phyloP scores from a whole-genome alignment of 768 basidiomycete genomes.

The Artomyces pyxidatus region DNA sequence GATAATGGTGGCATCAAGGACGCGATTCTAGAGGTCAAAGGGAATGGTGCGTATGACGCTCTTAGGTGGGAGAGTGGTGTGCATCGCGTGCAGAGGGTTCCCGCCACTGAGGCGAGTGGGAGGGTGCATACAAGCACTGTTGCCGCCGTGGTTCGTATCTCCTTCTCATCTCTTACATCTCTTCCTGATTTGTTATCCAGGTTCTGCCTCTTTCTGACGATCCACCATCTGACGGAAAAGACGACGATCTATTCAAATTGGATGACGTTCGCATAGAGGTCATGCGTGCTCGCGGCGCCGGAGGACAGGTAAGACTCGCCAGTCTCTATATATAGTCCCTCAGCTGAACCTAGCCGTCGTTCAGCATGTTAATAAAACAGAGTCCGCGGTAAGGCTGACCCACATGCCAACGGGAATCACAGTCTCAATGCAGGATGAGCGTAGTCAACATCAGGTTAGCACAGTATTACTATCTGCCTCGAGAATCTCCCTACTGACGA shows the following conservation, averaged over 20 bases:
- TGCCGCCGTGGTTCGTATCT: constrained; percentile 62
- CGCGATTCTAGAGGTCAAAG: constrained; percentile 73
- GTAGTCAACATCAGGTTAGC: constrained; percentile 86
- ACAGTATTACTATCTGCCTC: too few species aligned
- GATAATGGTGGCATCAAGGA: constrained; percentile 68
- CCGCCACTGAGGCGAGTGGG: constrained; percentile 82
- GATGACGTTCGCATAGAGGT: constrained; percentile 89
- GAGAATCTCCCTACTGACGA: neutral
- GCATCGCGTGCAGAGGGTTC: constrained; percentile 91
- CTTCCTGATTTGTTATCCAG: constrained; percentile 30
- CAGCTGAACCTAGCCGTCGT: neutral
- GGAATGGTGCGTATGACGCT: constrained; percentile 67
- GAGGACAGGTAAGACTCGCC: constrained; percentile 71
- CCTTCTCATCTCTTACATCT: neutral
- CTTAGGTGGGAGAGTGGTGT: constrained; percentile 92
- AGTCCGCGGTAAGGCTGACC: constrained; percentile 92
- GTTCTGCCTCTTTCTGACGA: constrained; percentile 78
- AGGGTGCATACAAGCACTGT: constrained; percentile 90
- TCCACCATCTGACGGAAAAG: constrained; percentile 33
- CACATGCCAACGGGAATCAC: constrained; percentile 90
- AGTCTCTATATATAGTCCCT: neutral
- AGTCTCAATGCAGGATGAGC: constrained; percentile 97
- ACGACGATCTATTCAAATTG: constrained; percentile 70
- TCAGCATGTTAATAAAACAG: constrained; percentile 97
- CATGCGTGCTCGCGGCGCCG: constrained; percentile 95